Percentiles rank a stretch among this genome's conserved stretches.
These are phyloP conservation scores for Verticillium isaacii DNA, from an alignment of 2,329 filamentous ascomycete species.

Conservation along the genomic window DNA sequence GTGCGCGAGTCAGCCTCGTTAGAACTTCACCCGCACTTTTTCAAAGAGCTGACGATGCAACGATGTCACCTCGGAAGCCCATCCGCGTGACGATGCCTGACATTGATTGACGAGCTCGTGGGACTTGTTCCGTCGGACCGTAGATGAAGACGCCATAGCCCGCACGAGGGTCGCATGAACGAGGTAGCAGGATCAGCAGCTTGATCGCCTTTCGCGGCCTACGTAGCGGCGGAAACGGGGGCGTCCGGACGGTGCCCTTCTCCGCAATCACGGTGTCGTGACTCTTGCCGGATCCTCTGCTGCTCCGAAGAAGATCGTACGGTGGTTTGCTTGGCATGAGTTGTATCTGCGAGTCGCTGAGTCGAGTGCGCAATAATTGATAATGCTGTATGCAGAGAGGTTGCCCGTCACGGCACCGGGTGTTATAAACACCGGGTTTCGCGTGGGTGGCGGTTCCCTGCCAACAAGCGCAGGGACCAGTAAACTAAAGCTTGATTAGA, in stretches of 20 bases:
- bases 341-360: background rate
- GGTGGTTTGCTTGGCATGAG: background rate
- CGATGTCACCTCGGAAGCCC: background rate
- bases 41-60: background rate
- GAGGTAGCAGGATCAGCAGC: background rate
- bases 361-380: background rate
- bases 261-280: background rate
- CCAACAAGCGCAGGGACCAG: too few species aligned
- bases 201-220: background rate
- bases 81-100: background rate
- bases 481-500: too few species aligned
- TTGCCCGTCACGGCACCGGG: too few species aligned
- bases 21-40: background rate
- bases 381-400: too few species aligned
- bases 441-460: too few species aligned
- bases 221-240: background rate
- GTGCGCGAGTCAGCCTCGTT: background rate
- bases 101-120: background rate
- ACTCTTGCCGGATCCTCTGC: background rate
- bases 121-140: background rate
- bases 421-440: too few species aligned
- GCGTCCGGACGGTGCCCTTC: background rate
- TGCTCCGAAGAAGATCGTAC: background rate
- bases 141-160: background rate
- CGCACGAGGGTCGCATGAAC: background rate